Evolutionary conservation across 352 stramenopile genomes (phyloP).

Genomic region (Albugo laibachii): DNA sequence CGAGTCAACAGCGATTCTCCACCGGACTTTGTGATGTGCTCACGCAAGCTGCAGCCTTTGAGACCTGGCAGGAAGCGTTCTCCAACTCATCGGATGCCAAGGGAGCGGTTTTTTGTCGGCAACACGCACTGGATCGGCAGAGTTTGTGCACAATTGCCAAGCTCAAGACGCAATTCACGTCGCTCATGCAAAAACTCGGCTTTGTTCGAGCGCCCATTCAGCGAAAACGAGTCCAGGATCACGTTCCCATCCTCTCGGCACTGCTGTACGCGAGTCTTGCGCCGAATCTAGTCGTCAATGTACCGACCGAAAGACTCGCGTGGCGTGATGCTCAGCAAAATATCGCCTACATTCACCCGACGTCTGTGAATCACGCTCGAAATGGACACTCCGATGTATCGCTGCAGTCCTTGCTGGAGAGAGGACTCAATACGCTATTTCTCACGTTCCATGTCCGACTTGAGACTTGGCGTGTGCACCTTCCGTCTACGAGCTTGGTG

Average conservation of each 20-base stretch:
- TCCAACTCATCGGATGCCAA: slow-evolving; percentile 7
- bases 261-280: slow-evolving; percentile 73
- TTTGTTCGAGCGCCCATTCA: slow-evolving; percentile 10
- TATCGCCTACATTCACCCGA: slow-evolving; percentile 7
- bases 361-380: slow-evolving; percentile 25
- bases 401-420: slow-evolving; percentile 17
- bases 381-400: slow-evolving; percentile 54
- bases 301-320: slow-evolving; percentile 16
- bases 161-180: slow-evolving; percentile 56
- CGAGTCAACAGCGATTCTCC: slow-evolving; percentile 30
- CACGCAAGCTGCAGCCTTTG: slow-evolving; percentile 60
- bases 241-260: slow-evolving; percentile 28
- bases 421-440: slow-evolving; percentile 28
- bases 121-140: slow-evolving; percentile 39
- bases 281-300: slow-evolving; percentile 70
- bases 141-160: slow-evolving; percentile 40
- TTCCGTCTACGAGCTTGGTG: slow-evolving; percentile 11
- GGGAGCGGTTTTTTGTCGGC: slow-evolving; percentile 44
- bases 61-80: slow-evolving; percentile 18
- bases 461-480: slow-evolving; percentile 65
- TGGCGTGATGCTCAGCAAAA: slow-evolving; percentile 9
- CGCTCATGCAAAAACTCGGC: slow-evolving; percentile 40
- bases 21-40: slow-evolving; percentile 45
- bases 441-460: slow-evolving; percentile 66
- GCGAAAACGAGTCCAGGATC: slow-evolving; percentile 13